Conservation (phyloP, 106 monocot genomes). For the Dioscorea alata region DNA sequence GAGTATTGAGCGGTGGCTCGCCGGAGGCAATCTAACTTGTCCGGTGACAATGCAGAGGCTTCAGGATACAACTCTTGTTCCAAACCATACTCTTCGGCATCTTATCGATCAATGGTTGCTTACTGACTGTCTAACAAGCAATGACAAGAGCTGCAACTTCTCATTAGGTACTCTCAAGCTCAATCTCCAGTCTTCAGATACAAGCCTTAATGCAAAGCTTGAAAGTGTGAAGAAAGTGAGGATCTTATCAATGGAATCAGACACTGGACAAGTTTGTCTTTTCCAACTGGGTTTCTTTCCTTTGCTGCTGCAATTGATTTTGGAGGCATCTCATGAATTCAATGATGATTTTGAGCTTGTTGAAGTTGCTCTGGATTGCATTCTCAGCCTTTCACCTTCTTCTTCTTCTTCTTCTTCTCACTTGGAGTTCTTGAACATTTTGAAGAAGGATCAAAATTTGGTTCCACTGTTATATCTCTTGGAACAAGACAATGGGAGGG, state of each 20-base stretch:
- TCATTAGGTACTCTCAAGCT: conserved; percentile 44
- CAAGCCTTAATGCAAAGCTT: conserved; percentile 2
- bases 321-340: conserved; percentile 6
- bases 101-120: conserved; percentile 82
- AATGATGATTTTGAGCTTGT: conserved; percentile 11
- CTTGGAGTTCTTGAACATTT: conserved; percentile 34
- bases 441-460: conserved; percentile 28
- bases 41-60: conserved; percentile 95
- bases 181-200: conserved; percentile 19
- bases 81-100: conserved; percentile 82
- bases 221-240: conserved; percentile 43
- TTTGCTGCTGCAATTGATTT: conserved; percentile 47
- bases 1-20: conserved; percentile 82
- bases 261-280: conserved; percentile 45
- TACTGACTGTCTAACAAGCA: conserved; percentile 1
- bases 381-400: conserved; percentile 22
- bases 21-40: conserved; percentile 73
- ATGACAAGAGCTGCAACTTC: conserved; percentile 1
- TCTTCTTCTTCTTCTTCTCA: conserved; percentile 6
- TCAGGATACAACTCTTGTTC: conserved; percentile 53
- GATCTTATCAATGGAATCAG: conserved; percentile 58
- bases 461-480: conserved; percentile 34
- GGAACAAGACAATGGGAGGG: conserved; percentile 29
- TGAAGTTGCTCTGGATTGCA: conserved; percentile 57
- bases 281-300: conserved; percentile 59